phyloP scores from a whole-genome alignment of 352 stramenopile species.

The Thalassiosira livingstoniorum region DNA sequence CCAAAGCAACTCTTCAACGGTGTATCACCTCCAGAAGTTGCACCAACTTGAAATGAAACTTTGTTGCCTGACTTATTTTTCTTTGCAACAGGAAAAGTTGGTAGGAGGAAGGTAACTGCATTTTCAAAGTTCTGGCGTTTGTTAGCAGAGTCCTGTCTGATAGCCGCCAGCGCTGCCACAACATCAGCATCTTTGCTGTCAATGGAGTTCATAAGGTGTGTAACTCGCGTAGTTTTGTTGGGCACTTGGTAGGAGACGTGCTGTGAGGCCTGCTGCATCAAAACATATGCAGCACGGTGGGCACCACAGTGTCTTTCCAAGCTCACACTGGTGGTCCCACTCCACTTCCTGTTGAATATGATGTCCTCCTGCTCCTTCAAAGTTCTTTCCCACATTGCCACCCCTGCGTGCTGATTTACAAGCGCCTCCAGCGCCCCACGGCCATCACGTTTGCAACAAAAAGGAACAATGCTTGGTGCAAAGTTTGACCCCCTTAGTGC shows the following conservation, averaged over 20 bases:
- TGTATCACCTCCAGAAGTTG: neutral
- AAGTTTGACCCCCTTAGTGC: neutral
- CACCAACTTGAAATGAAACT: neutral
- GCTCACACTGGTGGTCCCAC: neutral
- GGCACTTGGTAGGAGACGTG: neutral
- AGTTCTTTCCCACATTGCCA: neutral
- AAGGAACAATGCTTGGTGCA: neutral
- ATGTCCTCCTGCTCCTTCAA: neutral
- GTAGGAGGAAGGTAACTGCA: conserved; percentile 18
- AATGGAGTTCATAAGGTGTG: conserved; percentile 7
- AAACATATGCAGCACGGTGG: neutral
- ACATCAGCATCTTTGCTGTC: conserved; percentile 30
- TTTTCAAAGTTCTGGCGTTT: conserved; percentile 27
- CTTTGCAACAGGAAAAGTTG: conserved; percentile 28
- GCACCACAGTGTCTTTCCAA: no score
- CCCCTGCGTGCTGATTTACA: neutral
- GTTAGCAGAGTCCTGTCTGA: conserved; percentile 22
- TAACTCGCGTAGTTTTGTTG: neutral
- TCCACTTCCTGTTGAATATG: neutral
- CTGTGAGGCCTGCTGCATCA: neutral
- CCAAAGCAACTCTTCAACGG: conserved; percentile 2
- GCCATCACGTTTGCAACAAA: neutral
- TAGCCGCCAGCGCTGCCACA: conserved; percentile 20
- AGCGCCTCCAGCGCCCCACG: neutral
- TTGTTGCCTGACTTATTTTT: neutral